phyloP scores from a whole-genome alignment of 225 moss, liverwort and hornwort species.

The Pleurozium schreberi region DNA sequence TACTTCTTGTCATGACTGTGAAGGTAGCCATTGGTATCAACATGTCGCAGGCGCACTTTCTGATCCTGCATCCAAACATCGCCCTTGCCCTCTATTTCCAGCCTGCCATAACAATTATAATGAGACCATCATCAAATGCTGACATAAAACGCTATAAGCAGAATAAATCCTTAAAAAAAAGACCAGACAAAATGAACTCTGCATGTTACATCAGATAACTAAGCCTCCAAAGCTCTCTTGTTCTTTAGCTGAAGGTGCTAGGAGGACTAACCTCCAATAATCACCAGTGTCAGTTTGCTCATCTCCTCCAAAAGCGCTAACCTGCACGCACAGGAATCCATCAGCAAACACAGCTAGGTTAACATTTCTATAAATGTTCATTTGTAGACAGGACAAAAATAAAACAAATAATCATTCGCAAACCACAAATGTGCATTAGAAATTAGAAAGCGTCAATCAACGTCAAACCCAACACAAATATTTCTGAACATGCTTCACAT shows the following conservation, averaged over 20 bases:
- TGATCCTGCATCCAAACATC: slow-evolving; percentile 79
- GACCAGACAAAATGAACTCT: neutral
- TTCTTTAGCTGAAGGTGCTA: neutral
- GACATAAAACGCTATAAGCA: neutral
- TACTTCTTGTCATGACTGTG: slow-evolving; percentile 97
- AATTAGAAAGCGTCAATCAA: neutral
- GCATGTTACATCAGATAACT: neutral
- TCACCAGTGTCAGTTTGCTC: slow-evolving; percentile 83
- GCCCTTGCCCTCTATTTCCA: slow-evolving; percentile 79
- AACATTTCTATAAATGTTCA: neutral
- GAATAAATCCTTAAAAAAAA: neutral
- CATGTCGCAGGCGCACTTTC: slow-evolving; percentile 80
- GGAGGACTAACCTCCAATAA: slow-evolving; percentile 65
- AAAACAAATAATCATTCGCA: neutral
- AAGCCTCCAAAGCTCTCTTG: neutral
- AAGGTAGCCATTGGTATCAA: slow-evolving; percentile 84
- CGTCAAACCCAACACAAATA: neutral
- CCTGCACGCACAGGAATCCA: slow-evolving; percentile 35
- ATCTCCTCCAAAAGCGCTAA: slow-evolving; percentile 88
- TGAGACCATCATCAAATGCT: neutral
- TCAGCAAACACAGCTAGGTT: neutral
- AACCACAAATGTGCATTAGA: neutral
- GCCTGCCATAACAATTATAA: slow-evolving; percentile 23
- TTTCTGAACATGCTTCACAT: neutral
- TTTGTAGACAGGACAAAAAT: neutral